Evolutionary conservation across 257 asterid genomes (phyloP).

Genomic region (Mitragyna speciosa): DNA sequence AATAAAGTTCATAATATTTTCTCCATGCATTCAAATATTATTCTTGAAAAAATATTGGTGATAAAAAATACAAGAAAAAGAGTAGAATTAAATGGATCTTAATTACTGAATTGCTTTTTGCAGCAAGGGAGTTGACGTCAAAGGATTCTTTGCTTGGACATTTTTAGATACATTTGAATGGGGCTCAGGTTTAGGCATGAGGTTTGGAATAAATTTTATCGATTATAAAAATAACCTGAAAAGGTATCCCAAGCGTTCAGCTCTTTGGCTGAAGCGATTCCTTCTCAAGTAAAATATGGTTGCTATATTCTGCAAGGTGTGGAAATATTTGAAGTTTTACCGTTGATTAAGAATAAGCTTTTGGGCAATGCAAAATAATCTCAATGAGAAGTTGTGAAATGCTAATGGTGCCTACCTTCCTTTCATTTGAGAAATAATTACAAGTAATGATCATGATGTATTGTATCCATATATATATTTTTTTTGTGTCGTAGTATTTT

Average conservation of each 20-base stretch:
- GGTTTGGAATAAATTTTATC: slow-evolving; percentile 10
- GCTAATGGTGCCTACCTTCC: no score
- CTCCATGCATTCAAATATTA: neutral
- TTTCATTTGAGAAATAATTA: no score
- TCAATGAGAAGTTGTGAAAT: no score
- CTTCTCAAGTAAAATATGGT: neutral
- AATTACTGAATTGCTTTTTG: neutral
- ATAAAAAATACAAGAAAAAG: no score
- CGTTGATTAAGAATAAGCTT: no score
- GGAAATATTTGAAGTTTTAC: no score
- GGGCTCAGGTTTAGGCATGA: neutral
- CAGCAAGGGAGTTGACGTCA: slow-evolving; percentile 17
- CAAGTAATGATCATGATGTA: no score
- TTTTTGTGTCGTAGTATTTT: no score
- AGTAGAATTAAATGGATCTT: no score
- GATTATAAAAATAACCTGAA: slow-evolving; percentile 17
- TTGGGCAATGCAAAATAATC: no score
- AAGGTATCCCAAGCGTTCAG: slow-evolving; percentile 16
- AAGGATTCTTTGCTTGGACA: slow-evolving; percentile 21
- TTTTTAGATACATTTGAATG: slow-evolving; percentile 19
- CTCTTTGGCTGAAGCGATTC: slow-evolving; percentile 20
- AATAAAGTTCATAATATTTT: neutral
- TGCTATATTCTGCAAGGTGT: no score
- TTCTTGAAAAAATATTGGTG: neutral
- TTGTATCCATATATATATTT: no score